Evolutionary conservation across 352 stramenopile species (phyloP), one percentile per base, ranked within the genome.

Genomic region (Phytophthora fragariaefolia): DNA sequence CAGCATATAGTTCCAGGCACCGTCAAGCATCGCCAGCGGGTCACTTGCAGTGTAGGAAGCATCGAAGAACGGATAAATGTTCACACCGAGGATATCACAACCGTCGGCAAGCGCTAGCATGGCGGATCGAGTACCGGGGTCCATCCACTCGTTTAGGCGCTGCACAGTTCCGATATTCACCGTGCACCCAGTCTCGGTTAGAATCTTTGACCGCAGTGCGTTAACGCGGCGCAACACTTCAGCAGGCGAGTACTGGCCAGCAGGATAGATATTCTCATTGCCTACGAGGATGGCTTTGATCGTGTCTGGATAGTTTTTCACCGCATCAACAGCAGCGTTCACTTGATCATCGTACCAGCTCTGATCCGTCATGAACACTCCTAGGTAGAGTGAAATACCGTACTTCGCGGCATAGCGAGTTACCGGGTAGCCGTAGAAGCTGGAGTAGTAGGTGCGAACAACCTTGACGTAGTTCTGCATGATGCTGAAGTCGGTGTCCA

Each of bases 21-120:
- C 74, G 32, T 91, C 76, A 3, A 94, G 75, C 58, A 91, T 72
- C 15, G 71, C 72, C 1, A 83, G 28, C 24, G 82, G 81, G 17
- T 80, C 62, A 17, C 51, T 63, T 4, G 71, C 43, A 45, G 79
- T 71, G 75, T 92, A 93, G 34, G 69, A 81, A 9, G 27, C 55
- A 36, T 91, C 77, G 47, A 92, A 91, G 72, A 93, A 93, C 2
- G 83, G 84, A 48, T 92, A 92, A 51, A 91, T 89, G 57, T 92
- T 94, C 38, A 95, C 87, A 15, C 85, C 85, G 8, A 93, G 51
- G 63, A 95, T 91, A 61, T 95, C 87, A 34, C 73, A 85, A 22
- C 66, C 77, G 6, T 20, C 57, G 12, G 80, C 82, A 0, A 96
- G 67, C 20, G 65, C 69, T 1, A 74, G 47, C 69, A 93, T 94